Evolutionary conservation across 2,329 filamentous ascomycete species (phyloP).

Genomic region (Stachybotrys elegans): DNA sequence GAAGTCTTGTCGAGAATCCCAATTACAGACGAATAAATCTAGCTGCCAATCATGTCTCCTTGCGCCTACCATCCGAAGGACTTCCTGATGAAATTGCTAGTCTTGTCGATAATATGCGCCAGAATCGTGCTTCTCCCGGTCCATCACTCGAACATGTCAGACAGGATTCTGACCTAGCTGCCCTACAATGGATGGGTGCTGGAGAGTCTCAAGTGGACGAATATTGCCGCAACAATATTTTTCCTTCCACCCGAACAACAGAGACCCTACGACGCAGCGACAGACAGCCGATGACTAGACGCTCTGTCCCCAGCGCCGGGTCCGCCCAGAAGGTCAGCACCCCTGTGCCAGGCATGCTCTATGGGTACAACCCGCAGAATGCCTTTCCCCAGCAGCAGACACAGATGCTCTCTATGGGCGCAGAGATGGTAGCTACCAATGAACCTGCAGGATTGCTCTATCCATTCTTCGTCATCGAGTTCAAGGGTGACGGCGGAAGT

Average conservation of each 20-base stretch:
- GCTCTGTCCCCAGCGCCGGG: constrained; percentile 6
- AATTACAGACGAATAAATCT: too few relatives aligned
- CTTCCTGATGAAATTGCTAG: constrained; percentile 3
- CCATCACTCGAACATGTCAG: background rate
- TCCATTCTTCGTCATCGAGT: constrained; percentile 13
- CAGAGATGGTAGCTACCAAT: constrained; percentile 1
- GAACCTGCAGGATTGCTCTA: constrained; percentile 2
- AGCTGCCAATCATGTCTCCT: too few relatives aligned
- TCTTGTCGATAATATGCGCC: background rate
- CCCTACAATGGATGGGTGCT: background rate
- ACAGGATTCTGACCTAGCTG: constrained; percentile 2
- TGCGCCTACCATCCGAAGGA: too few relatives aligned
- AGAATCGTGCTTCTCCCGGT: constrained; percentile 3
- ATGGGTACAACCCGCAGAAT: constrained; percentile 2
- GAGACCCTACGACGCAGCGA: background rate
- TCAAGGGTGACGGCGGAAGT: constrained; percentile 21
- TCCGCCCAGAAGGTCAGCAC: constrained; percentile 6
- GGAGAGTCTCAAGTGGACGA: constrained; percentile 3
- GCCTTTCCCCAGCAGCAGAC: constrained; percentile 4
- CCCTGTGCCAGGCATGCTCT: constrained; percentile 8
- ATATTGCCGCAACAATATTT: background rate
- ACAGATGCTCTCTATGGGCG: background rate
- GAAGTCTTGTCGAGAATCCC: too few relatives aligned
- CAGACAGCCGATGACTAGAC: background rate
- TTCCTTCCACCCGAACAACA: background rate